These are phyloP conservation scores for Exophiala spinifera DNA, from an alignment of 2,329 filamentous ascomycete species.

Conservation along the genomic window DNA sequence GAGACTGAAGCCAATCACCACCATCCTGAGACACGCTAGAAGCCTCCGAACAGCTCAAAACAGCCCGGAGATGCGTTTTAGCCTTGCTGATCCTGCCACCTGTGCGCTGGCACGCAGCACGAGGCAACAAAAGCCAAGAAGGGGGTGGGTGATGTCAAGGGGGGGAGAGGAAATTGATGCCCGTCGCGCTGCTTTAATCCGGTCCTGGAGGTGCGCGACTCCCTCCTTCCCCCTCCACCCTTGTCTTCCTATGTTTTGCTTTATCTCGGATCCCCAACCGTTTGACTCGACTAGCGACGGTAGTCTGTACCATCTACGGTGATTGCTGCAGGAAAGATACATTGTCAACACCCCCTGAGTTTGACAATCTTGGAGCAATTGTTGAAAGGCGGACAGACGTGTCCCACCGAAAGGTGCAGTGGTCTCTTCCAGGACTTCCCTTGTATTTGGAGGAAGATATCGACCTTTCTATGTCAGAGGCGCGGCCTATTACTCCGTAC, in stretches of 20 bases:
- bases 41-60: not conserved
- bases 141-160: not conserved
- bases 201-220: not conserved
- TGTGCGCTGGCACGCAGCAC: constrained; percentile 7
- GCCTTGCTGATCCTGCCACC: constrained; percentile 7
- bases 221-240: too few relatives aligned
- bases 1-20: not conserved
- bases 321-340: constrained; percentile 1
- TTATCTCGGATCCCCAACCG: not conserved
- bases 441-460: too few relatives aligned
- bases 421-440: too few relatives aligned
- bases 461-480: too few relatives aligned
- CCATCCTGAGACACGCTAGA: constrained; percentile 1
- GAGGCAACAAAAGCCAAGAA: constrained; percentile 1
- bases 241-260: constrained; percentile 2
- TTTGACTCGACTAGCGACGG: not conserved
- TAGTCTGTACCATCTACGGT: not conserved
- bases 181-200: constrained; percentile 6
- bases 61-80: constrained; percentile 1
- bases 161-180: not conserved
- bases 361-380: not conserved
- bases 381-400: too few relatives aligned
- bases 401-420: too few relatives aligned
- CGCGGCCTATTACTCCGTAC: too few relatives aligned
- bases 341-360: not conserved